Conservation (phyloP, 2,329 filamentous ascomycete genomes). For the Nakataea oryzae region DNA sequence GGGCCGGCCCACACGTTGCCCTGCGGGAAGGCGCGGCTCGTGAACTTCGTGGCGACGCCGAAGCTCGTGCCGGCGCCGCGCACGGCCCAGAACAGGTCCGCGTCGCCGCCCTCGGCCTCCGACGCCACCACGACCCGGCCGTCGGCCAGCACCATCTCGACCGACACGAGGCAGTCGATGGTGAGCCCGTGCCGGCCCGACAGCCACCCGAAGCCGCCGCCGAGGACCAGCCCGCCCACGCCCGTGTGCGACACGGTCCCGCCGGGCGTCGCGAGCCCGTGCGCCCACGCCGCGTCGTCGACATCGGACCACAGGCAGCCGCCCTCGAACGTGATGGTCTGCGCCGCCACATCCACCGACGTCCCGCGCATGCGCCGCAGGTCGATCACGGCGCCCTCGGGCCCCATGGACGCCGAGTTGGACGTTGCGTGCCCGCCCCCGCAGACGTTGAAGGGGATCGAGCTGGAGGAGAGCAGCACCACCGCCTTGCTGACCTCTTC, state of each 20-base stretch:
- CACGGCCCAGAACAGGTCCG: conserved; percentile 29
- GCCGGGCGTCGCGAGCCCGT: conserved; percentile 47
- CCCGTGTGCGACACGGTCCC: conserved; percentile 55
- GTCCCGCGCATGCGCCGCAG: conserved; percentile 39
- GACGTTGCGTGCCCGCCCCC: conserved; percentile 47
- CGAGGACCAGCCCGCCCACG: conserved; percentile 46
- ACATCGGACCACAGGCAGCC: conserved; percentile 44
- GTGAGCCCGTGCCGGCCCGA: conserved; percentile 41
- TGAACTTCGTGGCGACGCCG: conserved; percentile 29
- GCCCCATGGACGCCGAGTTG: conserved; percentile 32
- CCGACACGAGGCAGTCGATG: conserved; percentile 28
- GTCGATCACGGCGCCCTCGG: conserved; percentile 45
- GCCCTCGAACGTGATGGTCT: conserved; percentile 37
- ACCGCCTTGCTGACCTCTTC: conserved; percentile 30
- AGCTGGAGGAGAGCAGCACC: conserved; percentile 29
- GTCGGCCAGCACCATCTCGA: conserved; percentile 26
- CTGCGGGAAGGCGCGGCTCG: conserved; percentile 19
- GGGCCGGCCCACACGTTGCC: conserved; percentile 20
- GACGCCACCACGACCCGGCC: conserved; percentile 27
- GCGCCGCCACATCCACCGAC: conserved; percentile 29
- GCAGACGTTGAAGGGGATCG: conserved; percentile 39
- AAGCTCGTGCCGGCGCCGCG: conserved; percentile 30
- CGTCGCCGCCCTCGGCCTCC: conserved; percentile 24
- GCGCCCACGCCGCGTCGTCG: conserved; percentile 35
- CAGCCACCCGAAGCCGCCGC: conserved; percentile 49